Evolutionary conservation across 495 filamentous ascomycete genomes (phyloP).

Genomic region (Annulohypoxylon nitens): DNA sequence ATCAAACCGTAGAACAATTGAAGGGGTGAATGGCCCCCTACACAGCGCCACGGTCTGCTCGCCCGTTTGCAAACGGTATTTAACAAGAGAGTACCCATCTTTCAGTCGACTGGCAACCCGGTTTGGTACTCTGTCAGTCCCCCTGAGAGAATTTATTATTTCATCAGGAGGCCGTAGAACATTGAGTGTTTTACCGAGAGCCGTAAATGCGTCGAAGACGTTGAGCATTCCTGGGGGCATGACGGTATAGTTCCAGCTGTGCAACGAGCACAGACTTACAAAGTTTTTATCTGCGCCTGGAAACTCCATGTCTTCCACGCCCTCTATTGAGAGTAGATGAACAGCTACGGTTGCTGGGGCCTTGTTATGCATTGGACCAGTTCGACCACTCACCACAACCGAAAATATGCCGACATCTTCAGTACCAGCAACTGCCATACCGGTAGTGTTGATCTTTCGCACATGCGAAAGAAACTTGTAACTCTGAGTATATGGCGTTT

Average conservation of each 20-base stretch:
- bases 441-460: constrained; percentile 56
- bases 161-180: constrained; percentile 17
- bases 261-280: constrained; percentile 58
- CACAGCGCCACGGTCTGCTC: constrained; percentile 57
- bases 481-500: constrained; percentile 34
- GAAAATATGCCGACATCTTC: constrained; percentile 53
- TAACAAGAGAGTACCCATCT: constrained; percentile 58
- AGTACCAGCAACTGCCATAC: constrained; percentile 51
- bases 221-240: constrained; percentile 55
- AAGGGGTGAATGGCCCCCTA: constrained; percentile 59
- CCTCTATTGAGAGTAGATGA: constrained; percentile 60
- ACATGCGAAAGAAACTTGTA: constrained; percentile 61
- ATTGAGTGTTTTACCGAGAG: constrained; percentile 32
- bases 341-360: constrained; percentile 34
- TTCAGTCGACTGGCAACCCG: constrained; percentile 43
- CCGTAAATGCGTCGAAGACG: constrained; percentile 44
- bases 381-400: constrained; percentile 54
- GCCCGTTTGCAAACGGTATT: constrained; percentile 55
- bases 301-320: constrained; percentile 40
- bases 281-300: neutral
- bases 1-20: neutral
- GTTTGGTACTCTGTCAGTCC: neutral
- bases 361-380: constrained; percentile 49
- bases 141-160: neutral
- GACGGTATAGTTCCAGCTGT: constrained; percentile 61